Base-by-base conservation (phyloP, 2,329 filamentous ascomycete species). In the Paracoccidioides brasiliensis region DNA sequence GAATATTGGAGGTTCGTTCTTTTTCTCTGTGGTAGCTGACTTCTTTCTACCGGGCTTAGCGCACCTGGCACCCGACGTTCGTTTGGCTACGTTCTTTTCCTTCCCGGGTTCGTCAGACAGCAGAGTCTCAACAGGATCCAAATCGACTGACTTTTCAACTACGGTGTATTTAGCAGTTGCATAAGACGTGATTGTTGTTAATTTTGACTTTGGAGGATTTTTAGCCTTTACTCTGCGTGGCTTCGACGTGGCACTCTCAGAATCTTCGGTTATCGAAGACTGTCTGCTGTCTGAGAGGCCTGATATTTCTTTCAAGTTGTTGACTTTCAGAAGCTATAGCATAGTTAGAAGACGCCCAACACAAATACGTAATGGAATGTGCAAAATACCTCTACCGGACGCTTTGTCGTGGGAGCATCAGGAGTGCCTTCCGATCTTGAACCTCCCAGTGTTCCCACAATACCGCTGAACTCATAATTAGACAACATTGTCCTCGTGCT, bases 151-250 rank as follows among this genome's bases (percentile, higher is more conserved):
- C 14, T 49, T 35, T 53, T 75, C 67, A 3, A 68, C 65, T 2
- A 71, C 65, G 30, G 72, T 67, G 64, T 90, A 93, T 4, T 82
- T 81, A 10, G 86, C 84, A 1, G 84, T 91, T 9, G 88, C 86
- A 52, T 87, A 72, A 43, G 82, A 86, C 0, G 89, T 95, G 56
- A 95, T 84, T 0, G 88, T 94, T 43, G 81, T 82, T 0, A 83
- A 71, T 67, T 85, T 90, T 70, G 86, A 89, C 68, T 81, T 83
- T 3, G 77, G 71, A 4, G 75, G 73, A 60, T 81, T 85, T 41
- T 45, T 57, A 42, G 0, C 57, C 28, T 64, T 59, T 3, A 54
- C 56, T n/a, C 55, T 52, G 8, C 22, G 22, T n/a, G 60, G 59
- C 4, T 56, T 58, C 12, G 45, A 14, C 14, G 30, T 5, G 22